Percentiles rank a stretch among this genome's conserved stretches.
These are phyloP conservation scores for Mortierella alpina DNA, from an alignment of 192 early-diverging fungal species.

Conservation along the genomic window DNA sequence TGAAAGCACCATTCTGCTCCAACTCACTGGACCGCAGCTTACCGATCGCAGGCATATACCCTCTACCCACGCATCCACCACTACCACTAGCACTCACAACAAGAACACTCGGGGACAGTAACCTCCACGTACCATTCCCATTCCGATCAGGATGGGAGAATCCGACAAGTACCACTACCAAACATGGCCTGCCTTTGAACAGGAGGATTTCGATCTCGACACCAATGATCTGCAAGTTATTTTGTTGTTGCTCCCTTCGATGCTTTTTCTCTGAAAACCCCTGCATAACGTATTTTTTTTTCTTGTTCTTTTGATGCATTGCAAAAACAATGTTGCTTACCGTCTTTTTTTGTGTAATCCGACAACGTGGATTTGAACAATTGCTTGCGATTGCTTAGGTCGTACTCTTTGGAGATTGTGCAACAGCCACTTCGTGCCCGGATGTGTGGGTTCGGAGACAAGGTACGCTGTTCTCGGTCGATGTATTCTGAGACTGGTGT, in stretches of 20 bases:
- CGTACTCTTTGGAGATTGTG: slow-evolving; percentile 71
- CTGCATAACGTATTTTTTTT: background rate
- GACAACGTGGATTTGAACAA: no score
- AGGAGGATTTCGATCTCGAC: slow-evolving; percentile 28
- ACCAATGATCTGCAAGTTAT: slow-evolving; percentile 20
- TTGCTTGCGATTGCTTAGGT: slow-evolving; percentile 9
- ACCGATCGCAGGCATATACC: no score
- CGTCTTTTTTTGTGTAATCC: no score
- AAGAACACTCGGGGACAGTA: background rate
- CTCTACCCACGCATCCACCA: background rate
- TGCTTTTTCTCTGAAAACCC: background rate
- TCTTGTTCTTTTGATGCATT: background rate
- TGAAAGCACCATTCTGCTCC: no score
- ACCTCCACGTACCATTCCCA: background rate
- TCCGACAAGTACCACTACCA: slow-evolving; percentile 23
- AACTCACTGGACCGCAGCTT: no score
- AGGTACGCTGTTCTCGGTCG: slow-evolving; percentile 52
- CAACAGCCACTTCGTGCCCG: slow-evolving; percentile 82
- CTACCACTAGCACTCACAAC: background rate
- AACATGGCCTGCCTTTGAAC: slow-evolving; percentile 10
- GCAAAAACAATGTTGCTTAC: no score
- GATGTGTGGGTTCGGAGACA: slow-evolving; percentile 83
- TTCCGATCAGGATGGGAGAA: slow-evolving; percentile 20
- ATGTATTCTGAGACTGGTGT: no score
- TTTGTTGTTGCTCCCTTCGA: background rate